A percentile compares a stretch with the other conserved stretches of the same genome.
Conservation (phyloP, 2,329 filamentous ascomycete genomes). For the Diplodia mutila region DNA sequence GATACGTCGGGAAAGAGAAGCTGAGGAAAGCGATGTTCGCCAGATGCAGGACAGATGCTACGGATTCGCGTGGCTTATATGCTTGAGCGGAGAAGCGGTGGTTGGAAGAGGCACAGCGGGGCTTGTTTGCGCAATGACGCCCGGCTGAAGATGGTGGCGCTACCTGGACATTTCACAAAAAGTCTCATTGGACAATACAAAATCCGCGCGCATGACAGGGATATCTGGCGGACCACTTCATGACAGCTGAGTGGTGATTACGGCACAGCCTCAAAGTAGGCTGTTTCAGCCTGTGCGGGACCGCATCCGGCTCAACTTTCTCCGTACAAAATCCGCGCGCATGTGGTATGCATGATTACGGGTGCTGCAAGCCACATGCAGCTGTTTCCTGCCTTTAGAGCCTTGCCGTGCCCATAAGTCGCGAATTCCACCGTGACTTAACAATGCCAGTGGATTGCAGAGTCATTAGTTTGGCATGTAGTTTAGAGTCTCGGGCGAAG, state of each 20-base stretch:
- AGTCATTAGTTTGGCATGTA: too few relatives aligned
- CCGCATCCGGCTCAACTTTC: background rate
- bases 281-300: background rate
- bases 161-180: too few relatives aligned
- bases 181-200: background rate
- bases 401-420: background rate
- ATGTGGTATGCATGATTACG: background rate
- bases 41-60: too few relatives aligned
- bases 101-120: background rate
- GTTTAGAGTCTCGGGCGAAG: too few relatives aligned
- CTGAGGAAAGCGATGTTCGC: too few relatives aligned
- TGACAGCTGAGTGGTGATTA: background rate
- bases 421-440: background rate
- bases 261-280: too few relatives aligned
- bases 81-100: background rate
- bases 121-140: background rate
- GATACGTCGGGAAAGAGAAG: background rate
- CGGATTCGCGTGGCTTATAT: background rate
- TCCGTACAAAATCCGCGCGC: background rate
- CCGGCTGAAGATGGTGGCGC: background rate
- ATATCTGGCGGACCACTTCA: too few relatives aligned
- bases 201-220: background rate
- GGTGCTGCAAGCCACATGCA: background rate
- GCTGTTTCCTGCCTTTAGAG: too few relatives aligned
- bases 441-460: too few relatives aligned